Base-by-base conservation (phyloP, 352 stramenopile genomes). In the Proteromonas lacertae region DNA sequence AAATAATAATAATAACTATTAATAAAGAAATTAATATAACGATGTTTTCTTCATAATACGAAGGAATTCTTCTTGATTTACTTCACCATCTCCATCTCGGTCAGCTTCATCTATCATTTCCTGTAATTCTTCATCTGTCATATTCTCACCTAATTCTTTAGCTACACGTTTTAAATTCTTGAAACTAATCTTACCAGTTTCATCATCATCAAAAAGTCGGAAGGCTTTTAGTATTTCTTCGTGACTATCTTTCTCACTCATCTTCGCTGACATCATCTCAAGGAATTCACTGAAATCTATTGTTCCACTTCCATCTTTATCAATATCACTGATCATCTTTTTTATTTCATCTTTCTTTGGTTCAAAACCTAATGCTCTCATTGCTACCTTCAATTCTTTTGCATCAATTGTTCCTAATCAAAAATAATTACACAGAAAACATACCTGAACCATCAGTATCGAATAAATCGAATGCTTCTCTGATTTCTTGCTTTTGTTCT, bases 21-120 rank as follows among this genome's bases (percentile, higher is more conserved):
- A n/a, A n/a, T n/a, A n/a, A n/a, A n/a, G n/a, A n/a, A n/a, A n/a
- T n/a, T n/a, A n/a, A n/a, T n/a, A n/a, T n/a, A n/a, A n/a, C n/a
- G n/a, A n/a, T n/a, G n/a, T n/a, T n/a, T n/a, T n/a, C n/a, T n/a
- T n/a, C n/a, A n/a, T n/a, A n/a, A n/a, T n/a, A n/a, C n/a, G n/a
- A n/a, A n/a, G n/a, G n/a, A n/a, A n/a, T n/a, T n/a, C n/a, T n/a
- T n/a, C n/a, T n/a, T n/a, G n/a, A n/a, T n/a, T n/a, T n/a, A n/a
- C n/a, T n/a, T n/a, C n/a, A n/a, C n/a, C n/a, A n/a, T n/a, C 73
- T 38, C 82, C 70, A 52, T 92, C 72, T 0, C 65, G 48, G 50
- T 93, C 72, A 0, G 82, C 81, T 32, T 86, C 63, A 52, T 93
- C 78, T 45, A 96, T 93, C 83, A 96, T 97, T 56, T 96, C 47